A percentile compares a stretch with the other conserved stretches of the same genome.
These are phyloP conservation scores for Senecio squalidus DNA, from an alignment of 140 eudicot species.

Conservation along the genomic window DNA sequence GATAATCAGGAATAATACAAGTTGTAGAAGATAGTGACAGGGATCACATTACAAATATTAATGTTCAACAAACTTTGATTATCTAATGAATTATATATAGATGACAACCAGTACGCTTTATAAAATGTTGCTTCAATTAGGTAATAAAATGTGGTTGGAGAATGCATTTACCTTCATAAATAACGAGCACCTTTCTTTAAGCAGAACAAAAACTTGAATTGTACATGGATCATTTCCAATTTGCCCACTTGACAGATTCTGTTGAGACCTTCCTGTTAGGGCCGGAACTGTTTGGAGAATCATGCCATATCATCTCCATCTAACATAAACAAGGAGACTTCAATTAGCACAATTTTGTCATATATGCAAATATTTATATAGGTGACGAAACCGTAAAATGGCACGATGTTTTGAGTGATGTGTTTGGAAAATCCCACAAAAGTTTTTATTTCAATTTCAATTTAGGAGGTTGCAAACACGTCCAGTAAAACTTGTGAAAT, in stretches of 20 bases:
- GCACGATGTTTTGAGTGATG: too few relatives aligned
- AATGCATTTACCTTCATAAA: conserved; percentile 21
- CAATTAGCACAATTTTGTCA: conserved; percentile 1
- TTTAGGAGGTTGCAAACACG: too few relatives aligned
- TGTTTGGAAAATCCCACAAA: too few relatives aligned
- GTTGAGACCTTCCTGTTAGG: conserved; percentile 48
- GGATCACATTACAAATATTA: not conserved
- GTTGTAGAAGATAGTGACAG: not conserved
- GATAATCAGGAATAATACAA: not conserved
- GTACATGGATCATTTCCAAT: conserved; percentile 31
- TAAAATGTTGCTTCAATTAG: not conserved
- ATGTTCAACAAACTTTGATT: too few relatives aligned
- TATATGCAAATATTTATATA: not conserved
- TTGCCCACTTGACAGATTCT: conserved; percentile 46
- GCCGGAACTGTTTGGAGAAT: conserved; percentile 49
- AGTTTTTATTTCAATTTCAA: too few relatives aligned
- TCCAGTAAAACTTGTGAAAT: too few relatives aligned
- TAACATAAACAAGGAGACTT: conserved; percentile 20
- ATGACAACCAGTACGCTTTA: not conserved
- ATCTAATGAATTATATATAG: not conserved
- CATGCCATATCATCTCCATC: conserved; percentile 95
- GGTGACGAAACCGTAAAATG: not conserved
- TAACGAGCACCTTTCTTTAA: conserved; percentile 21
- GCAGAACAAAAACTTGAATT: not conserved
- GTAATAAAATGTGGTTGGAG: not conserved